These are phyloP conservation scores for Ophiosphaerella korrae DNA, from an alignment of 2,329 filamentous ascomycete genomes.

Conservation along the genomic window DNA sequence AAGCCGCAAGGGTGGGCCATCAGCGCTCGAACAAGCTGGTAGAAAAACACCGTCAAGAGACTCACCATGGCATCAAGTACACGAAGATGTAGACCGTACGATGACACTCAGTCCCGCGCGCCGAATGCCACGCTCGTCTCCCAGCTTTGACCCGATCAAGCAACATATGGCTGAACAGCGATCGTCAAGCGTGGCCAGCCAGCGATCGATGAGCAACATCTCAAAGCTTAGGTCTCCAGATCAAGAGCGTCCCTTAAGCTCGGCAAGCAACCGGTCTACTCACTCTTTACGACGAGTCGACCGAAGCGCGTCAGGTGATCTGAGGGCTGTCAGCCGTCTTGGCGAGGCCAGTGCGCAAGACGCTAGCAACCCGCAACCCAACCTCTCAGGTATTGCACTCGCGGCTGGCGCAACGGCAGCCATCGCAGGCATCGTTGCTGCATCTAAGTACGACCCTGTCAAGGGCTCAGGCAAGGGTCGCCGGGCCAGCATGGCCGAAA, in stretches of 20 bases:
- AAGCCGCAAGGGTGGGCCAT: slow-evolving; percentile 29
- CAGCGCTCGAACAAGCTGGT: slow-evolving; percentile 31
- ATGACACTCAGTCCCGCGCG: slow-evolving; percentile 44
- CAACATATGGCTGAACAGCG: slow-evolving; percentile 42
- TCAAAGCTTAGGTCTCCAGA: slow-evolving; percentile 49
- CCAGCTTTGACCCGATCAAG: slow-evolving; percentile 40
- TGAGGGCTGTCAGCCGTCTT: slow-evolving; percentile 70
- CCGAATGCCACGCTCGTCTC: slow-evolving; percentile 44
- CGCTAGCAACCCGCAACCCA: slow-evolving; percentile 41
- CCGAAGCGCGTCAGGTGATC: slow-evolving; percentile 73
- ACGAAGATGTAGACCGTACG: slow-evolving; percentile 51
- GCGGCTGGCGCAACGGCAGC: slow-evolving; percentile 44
- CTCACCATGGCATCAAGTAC: slow-evolving; percentile 52
- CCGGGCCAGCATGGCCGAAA: slow-evolving; percentile 81
- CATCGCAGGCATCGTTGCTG: slow-evolving; percentile 54
- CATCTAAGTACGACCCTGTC: slow-evolving; percentile 71
- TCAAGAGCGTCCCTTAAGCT: slow-evolving; percentile 65
- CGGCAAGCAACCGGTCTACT: slow-evolving; percentile 63
- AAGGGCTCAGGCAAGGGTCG: slow-evolving; percentile 87
- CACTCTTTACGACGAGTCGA: slow-evolving; percentile 74
- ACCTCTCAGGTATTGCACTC: slow-evolving; percentile 38
- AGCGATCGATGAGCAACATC: slow-evolving; percentile 50
- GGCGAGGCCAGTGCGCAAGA: slow-evolving; percentile 51
- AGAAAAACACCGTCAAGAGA: slow-evolving; percentile 25
- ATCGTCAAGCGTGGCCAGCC: slow-evolving; percentile 51